Base-by-base conservation (phyloP, 768 basidiomycete species). In the Suillus subalutaceus region DNA sequence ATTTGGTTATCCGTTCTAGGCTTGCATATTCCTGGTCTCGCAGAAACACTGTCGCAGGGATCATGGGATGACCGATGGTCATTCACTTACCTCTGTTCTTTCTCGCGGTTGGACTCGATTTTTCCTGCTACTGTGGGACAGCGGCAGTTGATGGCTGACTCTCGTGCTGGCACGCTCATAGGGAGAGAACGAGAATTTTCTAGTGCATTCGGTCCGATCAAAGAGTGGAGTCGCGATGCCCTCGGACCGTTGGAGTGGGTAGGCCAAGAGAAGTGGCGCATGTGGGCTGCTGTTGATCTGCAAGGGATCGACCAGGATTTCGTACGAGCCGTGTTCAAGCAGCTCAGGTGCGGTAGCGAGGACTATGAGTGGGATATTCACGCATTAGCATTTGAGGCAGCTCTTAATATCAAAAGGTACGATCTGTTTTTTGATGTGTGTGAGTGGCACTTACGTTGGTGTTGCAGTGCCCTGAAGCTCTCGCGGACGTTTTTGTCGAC, bases 21-120 rank as follows among this genome's bases (percentile, higher is more conserved):
- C 26, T 82, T 94, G 37, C 84, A 89, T 70, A 79, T 92, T 37
- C 92, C 93, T 50, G 91, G 90, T 1, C 83, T 93, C 71, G 72
- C 81, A 32, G 69, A 77, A 26, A 81, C 81, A 3, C 69, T 87
- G 55, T 78, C 80, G 2, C 67, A 68, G 40, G 73, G 78, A 41
- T 80, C 83, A 63, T 84, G 84, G 82, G 90, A 93, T 75, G 92
- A 93, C 72, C 82, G 88, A 63, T 94, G 91, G 91, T 82, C 80
- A 64, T 73, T 78, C 69, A 79, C 78, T 18, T 79, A 85, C 69
- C 75, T 92, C 16, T 77, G 77, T 20, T 80, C 79, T n/a, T 73
- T 77, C 20, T 62, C 80, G 0, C 83, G 79, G 44, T 77, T 93
- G 55, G 75, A 82, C 38, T 72, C 79, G 1, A 77, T 92, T 37